Conservation (phyloP, 1,284 basidiomycete species). For the Cutaneotrichosporon sp. region DNA sequence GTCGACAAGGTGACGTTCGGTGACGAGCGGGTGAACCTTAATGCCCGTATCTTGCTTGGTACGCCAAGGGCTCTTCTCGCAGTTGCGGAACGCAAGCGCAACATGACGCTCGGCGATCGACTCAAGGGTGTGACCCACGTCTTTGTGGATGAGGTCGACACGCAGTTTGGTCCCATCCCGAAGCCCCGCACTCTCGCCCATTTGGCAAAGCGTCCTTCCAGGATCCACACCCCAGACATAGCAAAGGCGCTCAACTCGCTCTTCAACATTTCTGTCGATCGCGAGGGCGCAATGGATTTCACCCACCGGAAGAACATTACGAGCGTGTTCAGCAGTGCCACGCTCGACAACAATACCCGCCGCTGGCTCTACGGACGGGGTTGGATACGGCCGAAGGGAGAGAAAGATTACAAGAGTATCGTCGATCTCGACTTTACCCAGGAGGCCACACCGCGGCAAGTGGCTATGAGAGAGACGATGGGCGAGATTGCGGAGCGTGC, state of each 20-base stretch:
- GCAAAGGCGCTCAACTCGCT: constrained; percentile 19
- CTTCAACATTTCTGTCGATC: constrained; percentile 13
- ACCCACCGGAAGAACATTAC: constrained; percentile 14
- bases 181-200: constrained; percentile 4
- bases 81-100: background rate
- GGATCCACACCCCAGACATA: constrained; percentile 27
- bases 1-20: background rate
- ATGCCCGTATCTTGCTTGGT: constrained; percentile 18
- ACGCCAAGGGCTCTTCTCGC: constrained; percentile 17
- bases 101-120: background rate
- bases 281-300: constrained; percentile 16
- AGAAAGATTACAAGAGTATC: constrained; percentile 2
- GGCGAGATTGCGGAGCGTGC: constrained; percentile 6
- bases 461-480: constrained; percentile 13
- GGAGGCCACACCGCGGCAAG: constrained; percentile 14
- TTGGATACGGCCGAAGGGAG: constrained; percentile 20
- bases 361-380: constrained; percentile 27
- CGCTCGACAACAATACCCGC: constrained; percentile 20
- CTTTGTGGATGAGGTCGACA: constrained; percentile 37
- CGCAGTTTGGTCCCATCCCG: constrained; percentile 27
- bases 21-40: constrained; percentile 1
- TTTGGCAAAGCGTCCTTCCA: constrained; percentile 16
- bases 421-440: constrained; percentile 31
- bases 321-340: constrained; percentile 32
- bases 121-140: constrained; percentile 16